A percentile compares a stretch with the other conserved stretches of the same genome.
These are phyloP conservation scores for Ceratocystiopsis brevicomis DNA, from an alignment of 2,329 filamentous ascomycete species.

Conservation along the genomic window DNA sequence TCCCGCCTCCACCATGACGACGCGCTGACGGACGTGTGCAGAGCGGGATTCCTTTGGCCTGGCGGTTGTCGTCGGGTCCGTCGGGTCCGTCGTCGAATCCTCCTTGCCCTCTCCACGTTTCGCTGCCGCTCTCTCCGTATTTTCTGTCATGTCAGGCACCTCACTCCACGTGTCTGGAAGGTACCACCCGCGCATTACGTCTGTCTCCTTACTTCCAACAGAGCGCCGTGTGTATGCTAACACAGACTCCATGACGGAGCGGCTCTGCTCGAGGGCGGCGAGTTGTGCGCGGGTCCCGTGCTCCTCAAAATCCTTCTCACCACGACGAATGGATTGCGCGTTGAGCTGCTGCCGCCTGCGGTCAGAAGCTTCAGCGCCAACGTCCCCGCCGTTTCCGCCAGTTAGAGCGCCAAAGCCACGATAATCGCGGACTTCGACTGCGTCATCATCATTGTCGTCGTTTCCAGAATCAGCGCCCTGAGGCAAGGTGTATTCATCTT, in stretches of 20 bases:
- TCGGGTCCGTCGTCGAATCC: conserved; percentile 7
- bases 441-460: conserved; percentile 10
- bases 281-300: conserved; percentile 74
- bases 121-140: conserved; percentile 2
- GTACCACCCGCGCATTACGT: conserved; percentile 52
- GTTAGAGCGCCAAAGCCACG: conserved; percentile 41
- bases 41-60: conserved; percentile 5
- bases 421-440: conserved; percentile 60
- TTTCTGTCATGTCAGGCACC: conserved; percentile 9
- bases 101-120: conserved; percentile 10
- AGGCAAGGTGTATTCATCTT: no score
- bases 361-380: not conserved
- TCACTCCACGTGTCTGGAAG: conserved; percentile 41
- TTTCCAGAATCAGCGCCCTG: not conserved
- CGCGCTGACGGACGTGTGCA: conserved; percentile 23
- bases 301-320: conserved; percentile 93
- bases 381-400: not conserved
- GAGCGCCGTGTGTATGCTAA: conserved; percentile 47
- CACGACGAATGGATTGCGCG: conserved; percentile 59
- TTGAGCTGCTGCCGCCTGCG: no score
- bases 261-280: conserved; percentile 58
- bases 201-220: conserved; percentile 19
- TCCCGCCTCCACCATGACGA: conserved; percentile 53
- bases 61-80: conserved; percentile 1
- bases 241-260: conserved; percentile 76